Base-by-base conservation (phyloP, 305 asterid genomes). In the Rubia tinctorum region DNA sequence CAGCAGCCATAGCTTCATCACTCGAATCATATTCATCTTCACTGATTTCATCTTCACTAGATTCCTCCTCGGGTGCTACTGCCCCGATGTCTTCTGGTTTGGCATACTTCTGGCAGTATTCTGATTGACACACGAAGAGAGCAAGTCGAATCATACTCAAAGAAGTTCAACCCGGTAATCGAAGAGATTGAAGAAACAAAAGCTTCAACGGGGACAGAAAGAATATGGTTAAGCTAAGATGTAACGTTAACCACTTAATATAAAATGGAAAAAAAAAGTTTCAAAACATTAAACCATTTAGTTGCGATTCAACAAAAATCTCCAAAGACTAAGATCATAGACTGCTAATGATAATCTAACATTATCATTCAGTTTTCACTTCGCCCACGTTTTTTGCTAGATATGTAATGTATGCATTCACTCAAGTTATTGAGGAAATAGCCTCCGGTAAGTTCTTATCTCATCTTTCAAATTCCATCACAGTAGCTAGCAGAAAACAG, bases 61-160 rank as follows among this genome's bases (percentile, higher is more conserved):
- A 81, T 66, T 82, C 77, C 72, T 91, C 99, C 72, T 89, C 96
- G 0, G 86, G 60, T 17, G 8, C 79, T 34, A 66, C 82, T 13
- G 81, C 89, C 73, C 99, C 99, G 42, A 85, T 80, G 68, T 94
- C 97, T 81, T 91, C 97, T 25, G 93, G 90, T 76, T 94, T 94
- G 13, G 97, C 97, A 62, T 91, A 94, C 81, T 83, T 90, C 85
- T 82, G 84, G 80, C 97, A 90, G 78, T 87, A 94, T 78, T 94
- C 99, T 94, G 64, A 1, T 86, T 20, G 60, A 63, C 5, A 62
- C 39, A 34, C 39, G 39, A 4, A 34, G 13, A 63, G 23, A 42
- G 15, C 61, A 62, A 10, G 61, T 18, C 49, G 39, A 6, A 61
- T 61, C 22, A 17, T 20, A 27, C 23, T 37, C 2, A 11, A 18